Conservation (phyloP, 1,139 yeast genomes). For the Groenewaldozyma auringiensis region DNA sequence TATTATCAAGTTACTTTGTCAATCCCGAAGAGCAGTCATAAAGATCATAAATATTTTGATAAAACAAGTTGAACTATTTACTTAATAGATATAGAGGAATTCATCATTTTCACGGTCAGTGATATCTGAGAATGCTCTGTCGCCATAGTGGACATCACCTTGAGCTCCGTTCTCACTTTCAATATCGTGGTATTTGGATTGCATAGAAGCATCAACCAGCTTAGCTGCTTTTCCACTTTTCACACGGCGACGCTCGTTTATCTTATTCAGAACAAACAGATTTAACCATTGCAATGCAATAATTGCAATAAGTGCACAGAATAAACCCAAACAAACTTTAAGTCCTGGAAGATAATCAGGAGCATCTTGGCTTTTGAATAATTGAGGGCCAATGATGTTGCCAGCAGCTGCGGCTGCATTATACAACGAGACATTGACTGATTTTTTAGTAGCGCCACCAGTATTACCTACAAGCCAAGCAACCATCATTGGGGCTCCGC, state of each 20-base stretch:
- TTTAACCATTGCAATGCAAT: conserved; percentile 1
- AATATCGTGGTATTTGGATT: not conserved
- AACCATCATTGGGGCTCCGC: conserved; percentile 11
- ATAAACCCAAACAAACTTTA: conserved; percentile 10
- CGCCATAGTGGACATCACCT: conserved; percentile 11
- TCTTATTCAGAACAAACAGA: not conserved
- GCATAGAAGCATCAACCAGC: conserved; percentile 2
- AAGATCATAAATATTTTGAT: not conserved
- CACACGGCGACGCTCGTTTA: conserved; percentile 2
- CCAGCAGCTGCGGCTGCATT: conserved; percentile 56
- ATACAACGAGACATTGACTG: not conserved
- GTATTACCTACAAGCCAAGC: conserved; percentile 34
- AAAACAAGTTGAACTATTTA: not conserved
- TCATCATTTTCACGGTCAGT: conserved; percentile 8
- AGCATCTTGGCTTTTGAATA: conserved; percentile 45
- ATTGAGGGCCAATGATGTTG: conserved; percentile 61
- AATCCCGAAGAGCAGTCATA: too few relatives aligned
- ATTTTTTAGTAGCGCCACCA: conserved; percentile 62
- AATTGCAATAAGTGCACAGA: conserved; percentile 8
- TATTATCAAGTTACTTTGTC: too few relatives aligned
- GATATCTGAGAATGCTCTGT: conserved; percentile 5
- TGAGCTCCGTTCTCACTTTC: not conserved
- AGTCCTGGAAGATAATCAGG: conserved; percentile 45
- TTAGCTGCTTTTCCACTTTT: not conserved
- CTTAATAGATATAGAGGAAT: conserved; percentile 10